Conservation (phyloP, 306 rosid species). For the Fagus sylvatica region DNA sequence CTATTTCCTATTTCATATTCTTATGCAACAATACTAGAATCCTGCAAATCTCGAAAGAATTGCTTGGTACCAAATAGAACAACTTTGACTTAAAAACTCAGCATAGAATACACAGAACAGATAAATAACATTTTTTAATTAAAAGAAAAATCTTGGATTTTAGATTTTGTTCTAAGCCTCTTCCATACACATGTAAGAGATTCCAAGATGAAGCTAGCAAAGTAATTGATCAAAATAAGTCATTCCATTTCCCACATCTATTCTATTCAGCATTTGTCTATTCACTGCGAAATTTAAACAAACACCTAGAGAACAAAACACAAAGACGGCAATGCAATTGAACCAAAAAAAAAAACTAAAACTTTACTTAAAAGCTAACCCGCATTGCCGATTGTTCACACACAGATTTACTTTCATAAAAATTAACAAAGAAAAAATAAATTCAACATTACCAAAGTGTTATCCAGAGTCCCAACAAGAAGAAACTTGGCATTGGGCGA, state of each 20-base stretch:
- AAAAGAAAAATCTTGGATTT: background rate
- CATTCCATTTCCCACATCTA: background rate
- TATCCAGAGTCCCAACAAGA: slow-evolving; percentile 93
- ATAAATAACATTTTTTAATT: too few species aligned
- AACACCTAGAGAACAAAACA: background rate
- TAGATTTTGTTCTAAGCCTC: background rate
- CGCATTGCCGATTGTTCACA: slow-evolving; percentile 4
- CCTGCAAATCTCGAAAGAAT: background rate
- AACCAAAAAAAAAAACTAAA: background rate
- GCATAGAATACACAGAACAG: background rate
- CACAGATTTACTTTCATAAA: too few species aligned
- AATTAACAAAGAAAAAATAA: background rate
- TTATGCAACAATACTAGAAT: background rate
- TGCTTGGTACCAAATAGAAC: background rate
- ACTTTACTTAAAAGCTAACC: background rate
- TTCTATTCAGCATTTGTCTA: background rate
- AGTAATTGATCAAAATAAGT: background rate
- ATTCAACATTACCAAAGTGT: slow-evolving; percentile 56
- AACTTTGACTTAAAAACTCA: background rate
- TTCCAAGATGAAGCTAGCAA: background rate
- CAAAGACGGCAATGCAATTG: background rate
- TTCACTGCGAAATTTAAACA: slow-evolving; percentile 13
- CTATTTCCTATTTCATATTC: background rate
- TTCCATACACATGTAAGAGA: background rate
- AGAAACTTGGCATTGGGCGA: slow-evolving; percentile 88